These are phyloP conservation scores for Antitrichia curtipendula DNA, from an alignment of 225 moss, liverwort and hornwort genomes.

Conservation along the genomic window DNA sequence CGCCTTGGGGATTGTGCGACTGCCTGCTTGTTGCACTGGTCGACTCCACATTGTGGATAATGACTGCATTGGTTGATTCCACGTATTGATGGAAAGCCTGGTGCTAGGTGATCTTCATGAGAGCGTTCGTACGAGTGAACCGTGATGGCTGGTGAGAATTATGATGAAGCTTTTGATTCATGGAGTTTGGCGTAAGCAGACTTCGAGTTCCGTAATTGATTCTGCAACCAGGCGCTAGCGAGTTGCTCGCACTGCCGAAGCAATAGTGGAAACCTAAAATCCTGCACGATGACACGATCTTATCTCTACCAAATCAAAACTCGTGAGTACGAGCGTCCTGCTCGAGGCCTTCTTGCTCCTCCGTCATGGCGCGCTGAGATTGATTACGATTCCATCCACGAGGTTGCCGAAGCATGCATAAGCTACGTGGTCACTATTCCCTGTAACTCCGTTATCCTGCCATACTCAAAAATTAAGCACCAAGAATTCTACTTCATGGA, in stretches of 20 bases:
- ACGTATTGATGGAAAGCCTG: not conserved
- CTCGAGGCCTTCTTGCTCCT: not conserved
- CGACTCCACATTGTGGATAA: not conserved
- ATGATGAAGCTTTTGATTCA: not conserved
- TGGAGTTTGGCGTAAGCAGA: not conserved
- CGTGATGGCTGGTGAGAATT: not conserved
- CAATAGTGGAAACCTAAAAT: not conserved
- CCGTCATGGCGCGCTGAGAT: not conserved
- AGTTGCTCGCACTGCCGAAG: not conserved
- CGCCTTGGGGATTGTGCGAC: not conserved
- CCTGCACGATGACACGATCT: not conserved
- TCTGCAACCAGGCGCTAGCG: not conserved
- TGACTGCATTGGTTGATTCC: not conserved
- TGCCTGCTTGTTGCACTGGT: not conserved
- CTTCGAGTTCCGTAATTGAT: not conserved
- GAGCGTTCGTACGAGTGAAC: not conserved
- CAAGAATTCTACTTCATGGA: not conserved
- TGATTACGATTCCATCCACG: not conserved
- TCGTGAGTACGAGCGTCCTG: not conserved
- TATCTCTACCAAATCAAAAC: not conserved
- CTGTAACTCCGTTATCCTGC: not conserved
- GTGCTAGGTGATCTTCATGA: not conserved
- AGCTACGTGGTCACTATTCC: not conserved
- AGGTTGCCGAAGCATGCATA: not conserved
- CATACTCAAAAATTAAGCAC: not conserved